These are phyloP conservation scores for Manihot esculenta DNA, from an alignment of 441 rosid genomes.

Conservation along the genomic window DNA sequence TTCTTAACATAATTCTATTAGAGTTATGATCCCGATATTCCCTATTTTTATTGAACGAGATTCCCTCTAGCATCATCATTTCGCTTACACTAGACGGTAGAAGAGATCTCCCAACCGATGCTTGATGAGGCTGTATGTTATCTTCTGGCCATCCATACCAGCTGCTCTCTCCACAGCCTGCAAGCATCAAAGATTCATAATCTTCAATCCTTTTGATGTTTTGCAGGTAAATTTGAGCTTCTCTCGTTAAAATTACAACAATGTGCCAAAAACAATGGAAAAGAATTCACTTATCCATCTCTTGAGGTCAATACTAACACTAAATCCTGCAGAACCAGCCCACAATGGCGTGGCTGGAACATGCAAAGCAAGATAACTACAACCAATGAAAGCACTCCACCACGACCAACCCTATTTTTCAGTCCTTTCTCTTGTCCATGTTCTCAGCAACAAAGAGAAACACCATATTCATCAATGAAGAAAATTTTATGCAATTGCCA, in stretches of 20 bases:
- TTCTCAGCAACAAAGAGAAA: background rate
- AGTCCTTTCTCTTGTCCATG: background rate
- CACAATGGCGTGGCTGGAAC: too few relatives aligned
- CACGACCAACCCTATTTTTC: background rate
- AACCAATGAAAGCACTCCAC: too few relatives aligned
- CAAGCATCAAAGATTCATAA: constrained; percentile 9
- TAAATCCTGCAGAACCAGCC: too few relatives aligned
- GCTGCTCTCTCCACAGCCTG: constrained; percentile 99
- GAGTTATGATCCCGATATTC: too few relatives aligned
- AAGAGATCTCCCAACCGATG: constrained; percentile 97
- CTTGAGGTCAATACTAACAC: background rate
- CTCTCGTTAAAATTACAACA: background rate
- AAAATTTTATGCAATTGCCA: background rate
- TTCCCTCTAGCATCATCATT: background rate
- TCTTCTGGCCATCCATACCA: constrained; percentile 99
- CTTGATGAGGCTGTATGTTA: constrained; percentile 83
- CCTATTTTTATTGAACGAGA: background rate
- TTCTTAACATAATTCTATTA: background rate
- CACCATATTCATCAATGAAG: background rate
- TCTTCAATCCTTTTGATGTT: too few relatives aligned
- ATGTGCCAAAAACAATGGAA: background rate
- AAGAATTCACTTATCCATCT: background rate
- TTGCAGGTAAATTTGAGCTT: background rate
- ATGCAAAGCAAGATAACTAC: too few relatives aligned
- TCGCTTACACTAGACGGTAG: constrained; percentile 89